Percentiles rank a stretch among this genome's conserved stretches.
phyloP scores from a whole-genome alignment of 2,329 filamentous ascomycete species.

The Biscogniauxia marginata region DNA sequence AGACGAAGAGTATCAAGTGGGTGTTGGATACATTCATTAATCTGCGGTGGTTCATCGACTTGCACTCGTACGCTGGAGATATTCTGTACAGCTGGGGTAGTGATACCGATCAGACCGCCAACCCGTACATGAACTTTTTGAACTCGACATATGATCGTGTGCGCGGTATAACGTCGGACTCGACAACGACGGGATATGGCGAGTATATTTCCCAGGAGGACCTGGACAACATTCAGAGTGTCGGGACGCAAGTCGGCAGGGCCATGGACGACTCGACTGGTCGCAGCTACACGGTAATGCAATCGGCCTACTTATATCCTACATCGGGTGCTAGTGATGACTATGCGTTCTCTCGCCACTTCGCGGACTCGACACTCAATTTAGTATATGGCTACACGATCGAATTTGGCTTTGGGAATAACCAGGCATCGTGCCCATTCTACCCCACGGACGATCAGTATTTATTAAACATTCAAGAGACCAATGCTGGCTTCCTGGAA shows the following conservation, averaged over 20 bases:
- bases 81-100: slow-evolving; percentile 59
- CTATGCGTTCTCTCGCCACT: slow-evolving; percentile 46
- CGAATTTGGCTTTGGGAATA: slow-evolving; percentile 46
- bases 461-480: slow-evolving; percentile 44
- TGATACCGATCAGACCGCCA: slow-evolving; percentile 49
- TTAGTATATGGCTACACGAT: slow-evolving; percentile 44
- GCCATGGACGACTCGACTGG: slow-evolving; percentile 41
- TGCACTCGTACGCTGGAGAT: slow-evolving; percentile 53
- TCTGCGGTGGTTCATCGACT: slow-evolving; percentile 57
- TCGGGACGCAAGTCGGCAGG: slow-evolving; percentile 35
- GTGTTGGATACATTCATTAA: slow-evolving; percentile 48
- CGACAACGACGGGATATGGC: slow-evolving; percentile 38
- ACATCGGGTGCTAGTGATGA: slow-evolving; percentile 47
- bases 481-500: slow-evolving; percentile 48
- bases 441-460: slow-evolving; percentile 46
- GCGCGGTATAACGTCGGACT: slow-evolving; percentile 45
- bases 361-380: slow-evolving; percentile 34
- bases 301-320: slow-evolving; percentile 43
- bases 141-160: slow-evolving; percentile 52
- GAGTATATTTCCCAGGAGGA: slow-evolving; percentile 45
- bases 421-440: slow-evolving; percentile 38
- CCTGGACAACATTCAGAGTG: slow-evolving; percentile 31
- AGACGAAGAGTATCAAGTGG: slow-evolving; percentile 54
- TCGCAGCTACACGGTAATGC: slow-evolving; percentile 37
- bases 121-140: slow-evolving; percentile 48